Percentiles rank a stretch among this genome's conserved stretches.
These are phyloP conservation scores for Pseudonitzschia pungens DNA, from an alignment of 108 stramenopile species.

Conservation along the genomic window DNA sequence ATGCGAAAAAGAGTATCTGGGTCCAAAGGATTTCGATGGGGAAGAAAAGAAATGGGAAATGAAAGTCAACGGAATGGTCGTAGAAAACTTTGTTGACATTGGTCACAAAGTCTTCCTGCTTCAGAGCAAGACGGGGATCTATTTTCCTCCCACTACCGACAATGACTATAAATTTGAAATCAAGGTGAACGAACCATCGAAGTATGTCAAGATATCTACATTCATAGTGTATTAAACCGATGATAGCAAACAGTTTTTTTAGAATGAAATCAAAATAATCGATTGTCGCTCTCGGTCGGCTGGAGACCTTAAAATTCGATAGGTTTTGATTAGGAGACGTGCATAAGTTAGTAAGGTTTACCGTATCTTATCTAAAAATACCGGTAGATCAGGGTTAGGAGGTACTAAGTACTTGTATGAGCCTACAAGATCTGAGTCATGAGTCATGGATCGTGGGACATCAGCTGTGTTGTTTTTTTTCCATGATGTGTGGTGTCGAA, in stretches of 20 bases:
- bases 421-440: no score
- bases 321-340: no score
- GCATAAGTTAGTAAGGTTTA: no score
- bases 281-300: no score
- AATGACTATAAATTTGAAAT: slow-evolving; percentile 17
- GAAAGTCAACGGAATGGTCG: slow-evolving; percentile 8
- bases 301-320: no score
- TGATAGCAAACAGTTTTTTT: not conserved
- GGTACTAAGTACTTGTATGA: no score
- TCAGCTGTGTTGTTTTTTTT: no score
- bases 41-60: slow-evolving; percentile 22
- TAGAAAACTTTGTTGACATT: not conserved
- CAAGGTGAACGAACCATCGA: not conserved
- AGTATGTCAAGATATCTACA: slow-evolving; percentile 15
- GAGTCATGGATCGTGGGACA: no score
- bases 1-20: slow-evolving; percentile 21
- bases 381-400: no score
- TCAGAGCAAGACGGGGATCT: not conserved
- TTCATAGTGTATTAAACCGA: slow-evolving; percentile 15
- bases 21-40: slow-evolving; percentile 17
- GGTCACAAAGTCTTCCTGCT: not conserved
- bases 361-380: no score
- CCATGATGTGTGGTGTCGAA: no score
- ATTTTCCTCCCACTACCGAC: not conserved
- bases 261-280: not conserved